Evolutionary conservation across 768 basidiomycete species (phyloP), one percentile per base, ranked within the genome.

Genomic region (Auriscalpium vulgare): DNA sequence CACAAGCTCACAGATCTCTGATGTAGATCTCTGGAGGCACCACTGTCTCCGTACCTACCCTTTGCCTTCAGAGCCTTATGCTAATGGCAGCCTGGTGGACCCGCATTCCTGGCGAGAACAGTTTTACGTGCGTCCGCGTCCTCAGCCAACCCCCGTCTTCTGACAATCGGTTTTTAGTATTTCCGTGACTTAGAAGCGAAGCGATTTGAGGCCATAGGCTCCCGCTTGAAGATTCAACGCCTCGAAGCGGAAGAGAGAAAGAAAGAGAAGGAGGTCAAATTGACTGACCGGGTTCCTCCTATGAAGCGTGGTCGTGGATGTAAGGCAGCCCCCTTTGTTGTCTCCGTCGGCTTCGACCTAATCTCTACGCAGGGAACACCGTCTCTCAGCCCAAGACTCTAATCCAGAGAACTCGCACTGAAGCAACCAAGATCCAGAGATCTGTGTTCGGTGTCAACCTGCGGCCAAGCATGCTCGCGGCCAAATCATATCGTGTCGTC

Each of bases 371-470:
- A 21, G 35, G 57, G 78, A 68, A 68, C 19, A 58, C 68, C 7
- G 9, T 71, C n/a, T 59, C 55, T 51, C 74, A 72, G 40, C 83
- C 85, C 19, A 90, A 85, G 71, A 77, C 84, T 14, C 72, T 91
- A 17, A 84, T 92, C 62, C 85, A 91, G 73, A 90, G 87, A 71
- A 84, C 88, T 7, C 81, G 80, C 56, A 75, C 74, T 45, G 86
- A 90, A 62, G 84, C 87, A 10, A 83, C 79, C 29, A 86, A 81
- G 67, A 69, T 85, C 47, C 82, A 84, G 67, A 81, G 78, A 66
- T 78, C 79, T 35, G 70, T 88, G 62, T 85, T 81, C 63, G 71
- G 71, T 47, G 66, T 78, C 49, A 77, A 78, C 46, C 74, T 78
- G 56, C 56, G 82, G 36, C 81, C 81, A n/a, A 78, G 82, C 17